A percentile compares a stretch with the other conserved stretches of the same genome.
Evolutionary conservation across 352 stramenopile species (phyloP).

Genomic region (Hyaloperonospora arabidopsidis): DNA sequence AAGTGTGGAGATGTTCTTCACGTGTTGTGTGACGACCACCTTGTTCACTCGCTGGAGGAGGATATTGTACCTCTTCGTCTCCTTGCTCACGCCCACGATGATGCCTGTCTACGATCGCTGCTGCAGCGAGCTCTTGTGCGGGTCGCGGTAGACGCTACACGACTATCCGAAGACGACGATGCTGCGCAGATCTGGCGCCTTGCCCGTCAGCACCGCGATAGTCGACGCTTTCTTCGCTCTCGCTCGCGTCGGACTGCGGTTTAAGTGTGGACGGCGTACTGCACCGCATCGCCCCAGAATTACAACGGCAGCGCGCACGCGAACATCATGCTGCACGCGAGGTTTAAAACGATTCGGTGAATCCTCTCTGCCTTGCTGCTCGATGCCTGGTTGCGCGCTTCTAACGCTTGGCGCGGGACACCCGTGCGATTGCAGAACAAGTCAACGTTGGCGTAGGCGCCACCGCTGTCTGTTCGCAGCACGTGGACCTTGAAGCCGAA

Average conservation of each 20-base stretch:
- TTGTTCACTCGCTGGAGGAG: neutral
- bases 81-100: neutral
- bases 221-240: constrained; percentile 9
- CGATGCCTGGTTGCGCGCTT: constrained; percentile 8
- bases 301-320: constrained; percentile 11
- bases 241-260: constrained; percentile 13
- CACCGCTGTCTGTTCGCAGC: constrained; percentile 17
- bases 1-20: neutral
- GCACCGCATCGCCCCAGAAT: constrained; percentile 22
- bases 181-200: neutral
- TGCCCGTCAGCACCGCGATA: constrained; percentile 1
- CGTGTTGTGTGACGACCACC: neutral
- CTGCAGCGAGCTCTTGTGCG: no score
- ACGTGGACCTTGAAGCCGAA: constrained; percentile 12
- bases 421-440: constrained; percentile 18
- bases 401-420: constrained; percentile 13
- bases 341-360: constrained; percentile 28
- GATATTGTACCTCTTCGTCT: constrained; percentile 1
- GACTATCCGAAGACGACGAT: neutral
- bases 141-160: neutral
- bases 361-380: constrained; percentile 31
- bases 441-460: constrained; percentile 23
- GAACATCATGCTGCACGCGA: constrained; percentile 27
- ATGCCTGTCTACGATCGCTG: no score
- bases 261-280: constrained; percentile 29